A percentile compares a stretch with the other conserved stretches of the same genome.
Conservation (phyloP, 345 rosid genomes). For the Clausena lansium region DNA sequence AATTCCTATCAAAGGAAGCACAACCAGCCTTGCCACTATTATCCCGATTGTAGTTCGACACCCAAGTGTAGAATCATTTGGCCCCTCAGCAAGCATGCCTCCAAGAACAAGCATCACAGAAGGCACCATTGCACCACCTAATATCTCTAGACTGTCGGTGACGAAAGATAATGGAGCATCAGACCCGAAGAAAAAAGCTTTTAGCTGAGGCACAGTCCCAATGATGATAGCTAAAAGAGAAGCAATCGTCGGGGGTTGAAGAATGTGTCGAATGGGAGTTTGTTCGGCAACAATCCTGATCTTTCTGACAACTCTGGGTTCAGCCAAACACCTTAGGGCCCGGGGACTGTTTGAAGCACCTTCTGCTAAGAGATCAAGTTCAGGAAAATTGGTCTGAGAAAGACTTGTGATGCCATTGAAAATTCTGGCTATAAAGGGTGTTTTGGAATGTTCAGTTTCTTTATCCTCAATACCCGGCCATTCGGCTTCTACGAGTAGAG, state of each 20-base stretch:
- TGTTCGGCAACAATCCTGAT: constrained; percentile 85
- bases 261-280: constrained; percentile 83
- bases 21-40: constrained; percentile 71
- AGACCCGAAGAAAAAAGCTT: constrained; percentile 61
- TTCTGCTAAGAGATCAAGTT: constrained; percentile 48
- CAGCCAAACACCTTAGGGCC: constrained; percentile 74
- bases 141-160: constrained; percentile 80
- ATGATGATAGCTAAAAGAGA: constrained; percentile 76
- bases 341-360: constrained; percentile 48
- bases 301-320: constrained; percentile 85
- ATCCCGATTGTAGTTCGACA: constrained; percentile 73
- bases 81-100: constrained; percentile 95
- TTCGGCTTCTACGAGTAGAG: constrained; percentile 87
- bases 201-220: constrained; percentile 76
- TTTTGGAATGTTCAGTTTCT: constrained; percentile 79
- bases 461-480: constrained; percentile 97
- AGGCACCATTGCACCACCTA: constrained; percentile 90
- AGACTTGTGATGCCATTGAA: constrained; percentile 50
- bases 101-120: constrained; percentile 97
- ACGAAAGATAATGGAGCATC: constrained; percentile 81
- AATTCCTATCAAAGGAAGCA: constrained; percentile 79
- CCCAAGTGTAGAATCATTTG: constrained; percentile 78
- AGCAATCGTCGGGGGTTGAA: constrained; percentile 93
- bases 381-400: constrained; percentile 54
- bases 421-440: constrained; percentile 73